Conservation (phyloP, 441 rosid genomes). For the Raphanus hybrid region DNA sequence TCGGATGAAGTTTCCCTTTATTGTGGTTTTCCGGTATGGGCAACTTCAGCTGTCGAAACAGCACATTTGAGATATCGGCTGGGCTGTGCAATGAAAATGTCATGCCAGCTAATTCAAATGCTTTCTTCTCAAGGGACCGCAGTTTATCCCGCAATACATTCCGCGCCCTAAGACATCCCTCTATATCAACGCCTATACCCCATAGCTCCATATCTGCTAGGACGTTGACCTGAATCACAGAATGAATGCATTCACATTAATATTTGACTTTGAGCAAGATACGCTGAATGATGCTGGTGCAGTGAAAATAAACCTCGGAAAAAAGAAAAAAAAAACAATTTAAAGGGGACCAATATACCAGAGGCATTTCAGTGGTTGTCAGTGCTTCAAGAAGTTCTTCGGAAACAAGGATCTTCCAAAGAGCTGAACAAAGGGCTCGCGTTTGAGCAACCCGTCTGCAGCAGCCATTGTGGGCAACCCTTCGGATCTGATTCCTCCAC, state of each 20-base stretch:
- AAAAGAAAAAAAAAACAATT: slow-evolving; percentile 4
- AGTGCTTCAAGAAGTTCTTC: slow-evolving; percentile 79
- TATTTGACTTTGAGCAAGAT: slow-evolving; percentile 7
- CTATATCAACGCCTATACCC: slow-evolving; percentile 96
- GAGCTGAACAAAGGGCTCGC: slow-evolving; percentile 74
- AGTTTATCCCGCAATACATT: slow-evolving; percentile 74
- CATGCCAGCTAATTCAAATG: slow-evolving; percentile 85
- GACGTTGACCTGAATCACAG: slow-evolving; percentile 71
- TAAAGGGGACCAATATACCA: slow-evolving; percentile 58
- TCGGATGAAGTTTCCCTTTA: slow-evolving; percentile 91
- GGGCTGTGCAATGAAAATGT: slow-evolving; percentile 79
- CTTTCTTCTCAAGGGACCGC: slow-evolving; percentile 84
- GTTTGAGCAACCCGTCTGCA: slow-evolving; percentile 93
- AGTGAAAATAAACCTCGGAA: slow-evolving; percentile 10
- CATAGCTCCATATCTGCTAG: slow-evolving; percentile 97
- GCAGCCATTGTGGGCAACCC: slow-evolving; percentile 96
- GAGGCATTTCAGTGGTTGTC: slow-evolving; percentile 74
- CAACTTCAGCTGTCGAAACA: slow-evolving; percentile 83
- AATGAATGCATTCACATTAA: slow-evolving; percentile 22
- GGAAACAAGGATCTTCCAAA: slow-evolving; percentile 91
- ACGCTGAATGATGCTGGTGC: slow-evolving; percentile 13
- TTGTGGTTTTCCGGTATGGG: slow-evolving; percentile 66
- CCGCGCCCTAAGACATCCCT: slow-evolving; percentile 84
- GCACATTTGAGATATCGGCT: slow-evolving; percentile 93
- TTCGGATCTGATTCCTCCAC: slow-evolving; percentile 97